A percentile compares a stretch with the other conserved stretches of the same genome.
phyloP scores from a whole-genome alignment of 2,329 filamentous ascomycete genomes.

The Verticillium nonalfalfae region DNA sequence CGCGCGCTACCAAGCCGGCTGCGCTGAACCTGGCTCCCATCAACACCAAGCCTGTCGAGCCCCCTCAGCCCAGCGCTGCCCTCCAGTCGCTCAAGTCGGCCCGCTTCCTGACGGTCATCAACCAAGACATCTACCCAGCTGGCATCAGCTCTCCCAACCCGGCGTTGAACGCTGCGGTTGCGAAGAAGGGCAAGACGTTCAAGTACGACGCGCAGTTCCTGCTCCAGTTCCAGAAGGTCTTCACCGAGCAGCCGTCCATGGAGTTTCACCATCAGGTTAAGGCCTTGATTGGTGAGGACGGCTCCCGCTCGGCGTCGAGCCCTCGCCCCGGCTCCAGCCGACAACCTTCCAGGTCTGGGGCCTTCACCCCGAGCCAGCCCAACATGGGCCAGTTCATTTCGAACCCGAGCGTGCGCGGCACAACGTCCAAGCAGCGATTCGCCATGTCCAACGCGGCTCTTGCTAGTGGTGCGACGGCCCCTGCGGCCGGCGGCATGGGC shows the following conservation, averaged over 20 bases:
- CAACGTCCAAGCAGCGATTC: conserved; percentile 74
- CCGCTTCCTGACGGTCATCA: conserved; percentile 76
- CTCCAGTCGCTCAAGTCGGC: conserved; percentile 91
- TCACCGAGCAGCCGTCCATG: conserved; percentile 90
- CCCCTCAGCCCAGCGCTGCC: conserved; percentile 86
- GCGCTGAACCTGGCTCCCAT: conserved; percentile 80
- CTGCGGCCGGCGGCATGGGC: conserved; percentile 31
- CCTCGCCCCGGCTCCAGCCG: conserved; percentile 48
- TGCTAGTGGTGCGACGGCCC: conserved; percentile 8
- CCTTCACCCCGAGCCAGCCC: conserved; percentile 31
- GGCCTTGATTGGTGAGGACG: conserved; percentile 76
- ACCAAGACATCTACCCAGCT: conserved; percentile 72
- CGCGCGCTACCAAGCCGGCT: conserved; percentile 62
- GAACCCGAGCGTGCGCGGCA: conserved; percentile 47
- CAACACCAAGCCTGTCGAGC: conserved; percentile 80
- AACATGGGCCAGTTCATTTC: conserved; percentile 64
- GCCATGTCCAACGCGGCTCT: conserved; percentile 51
- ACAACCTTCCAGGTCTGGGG: conserved; percentile 45
- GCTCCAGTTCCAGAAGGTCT: conserved; percentile 91
- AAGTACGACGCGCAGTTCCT: conserved; percentile 95
- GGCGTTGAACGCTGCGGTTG: conserved; percentile 73
- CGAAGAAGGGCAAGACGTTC: conserved; percentile 75
- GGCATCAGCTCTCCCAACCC: conserved; percentile 88
- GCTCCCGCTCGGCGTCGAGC: conserved; percentile 55
- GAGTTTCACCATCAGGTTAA: conserved; percentile 91